These are phyloP conservation scores for Geotrichum cucujoidarum DNA, from an alignment of 1,139 yeast genomes.

Conservation along the genomic window DNA sequence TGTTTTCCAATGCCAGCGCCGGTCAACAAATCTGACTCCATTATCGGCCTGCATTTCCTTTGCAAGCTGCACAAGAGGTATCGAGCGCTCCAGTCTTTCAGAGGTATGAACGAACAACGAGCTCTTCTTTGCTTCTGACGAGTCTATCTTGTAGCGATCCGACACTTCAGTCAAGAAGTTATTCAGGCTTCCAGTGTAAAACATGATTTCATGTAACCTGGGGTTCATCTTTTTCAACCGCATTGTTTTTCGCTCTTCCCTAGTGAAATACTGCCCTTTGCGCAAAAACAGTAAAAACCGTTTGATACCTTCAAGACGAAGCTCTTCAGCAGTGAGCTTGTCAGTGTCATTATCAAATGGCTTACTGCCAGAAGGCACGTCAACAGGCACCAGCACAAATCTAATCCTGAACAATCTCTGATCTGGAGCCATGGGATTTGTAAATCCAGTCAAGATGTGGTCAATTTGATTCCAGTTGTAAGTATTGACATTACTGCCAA, in stretches of 20 bases:
- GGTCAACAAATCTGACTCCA: conserved; percentile 62
- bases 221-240: conserved; percentile 43
- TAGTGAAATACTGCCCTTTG: conserved; percentile 48
- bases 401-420: conserved; percentile 63
- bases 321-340: conserved; percentile 69
- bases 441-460: conserved; percentile 85
- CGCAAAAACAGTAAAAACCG: conserved; percentile 64
- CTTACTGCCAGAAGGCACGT: conserved; percentile 43
- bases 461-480: conserved; percentile 91
- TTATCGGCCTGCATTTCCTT: conserved; percentile 57
- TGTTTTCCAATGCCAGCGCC: conserved; percentile 86
- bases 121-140: conserved; percentile 29
- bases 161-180: conserved; percentile 54
- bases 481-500: conserved; percentile 48
- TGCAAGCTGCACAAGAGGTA: conserved; percentile 50
- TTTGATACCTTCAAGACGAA: conserved; percentile 79
- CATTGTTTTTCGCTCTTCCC: conserved; percentile 40
- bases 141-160: conserved; percentile 22
- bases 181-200: conserved; percentile 81
- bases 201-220: conserved; percentile 66
- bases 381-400: conserved; percentile 74
- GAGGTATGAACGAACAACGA: conserved; percentile 37
- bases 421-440: conserved; percentile 57
- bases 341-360: conserved; percentile 38
- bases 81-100: conserved; percentile 38